Percentiles rank a stretch among this genome's conserved stretches.
Conservation (phyloP, 2,329 filamentous ascomycete genomes). For the Ilyonectria mors-panacis region DNA sequence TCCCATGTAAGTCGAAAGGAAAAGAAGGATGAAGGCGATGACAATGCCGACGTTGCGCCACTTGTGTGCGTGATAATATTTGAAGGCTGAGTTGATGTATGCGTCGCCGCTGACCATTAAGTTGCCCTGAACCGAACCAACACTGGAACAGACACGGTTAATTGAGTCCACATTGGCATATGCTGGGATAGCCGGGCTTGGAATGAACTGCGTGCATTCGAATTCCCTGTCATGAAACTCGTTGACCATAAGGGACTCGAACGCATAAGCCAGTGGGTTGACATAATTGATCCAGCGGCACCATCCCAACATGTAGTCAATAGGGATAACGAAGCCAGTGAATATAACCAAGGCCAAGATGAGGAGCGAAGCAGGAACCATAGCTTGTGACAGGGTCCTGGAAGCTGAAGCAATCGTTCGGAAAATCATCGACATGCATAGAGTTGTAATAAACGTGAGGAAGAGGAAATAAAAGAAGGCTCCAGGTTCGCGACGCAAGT, state of each 20-base stretch:
- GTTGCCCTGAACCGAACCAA: constrained; percentile 63
- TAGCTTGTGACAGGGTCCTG: constrained; percentile 65
- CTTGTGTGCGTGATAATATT: constrained; percentile 63
- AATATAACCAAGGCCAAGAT: constrained; percentile 48
- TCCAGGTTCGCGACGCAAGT: constrained; percentile 59
- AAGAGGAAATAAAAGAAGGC: constrained; percentile 64
- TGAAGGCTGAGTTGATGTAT: constrained; percentile 60
- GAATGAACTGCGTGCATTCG: constrained; percentile 47
- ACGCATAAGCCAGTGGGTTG: constrained; percentile 75
- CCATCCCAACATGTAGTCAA: constrained; percentile 71
- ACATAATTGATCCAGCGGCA: constrained; percentile 77
- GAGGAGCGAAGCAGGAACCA: constrained; percentile 57
- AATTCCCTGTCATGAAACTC: constrained; percentile 66
- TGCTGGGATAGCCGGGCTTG: constrained; percentile 34
- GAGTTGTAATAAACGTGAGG: constrained; percentile 56
- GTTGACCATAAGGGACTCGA: constrained; percentile 76
- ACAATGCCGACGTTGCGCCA: constrained; percentile 73
- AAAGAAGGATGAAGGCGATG: constrained; percentile 64
- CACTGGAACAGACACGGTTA: constrained; percentile 61
- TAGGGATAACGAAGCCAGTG: constrained; percentile 64
- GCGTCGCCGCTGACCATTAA: constrained; percentile 61
- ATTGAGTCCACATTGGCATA: constrained; percentile 46
- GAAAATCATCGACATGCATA: constrained; percentile 62
- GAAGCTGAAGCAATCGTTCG: constrained; percentile 56
- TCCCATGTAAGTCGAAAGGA: constrained; percentile 63